Base-by-base conservation (phyloP, 345 rosid species). In the Salix exigua region DNA sequence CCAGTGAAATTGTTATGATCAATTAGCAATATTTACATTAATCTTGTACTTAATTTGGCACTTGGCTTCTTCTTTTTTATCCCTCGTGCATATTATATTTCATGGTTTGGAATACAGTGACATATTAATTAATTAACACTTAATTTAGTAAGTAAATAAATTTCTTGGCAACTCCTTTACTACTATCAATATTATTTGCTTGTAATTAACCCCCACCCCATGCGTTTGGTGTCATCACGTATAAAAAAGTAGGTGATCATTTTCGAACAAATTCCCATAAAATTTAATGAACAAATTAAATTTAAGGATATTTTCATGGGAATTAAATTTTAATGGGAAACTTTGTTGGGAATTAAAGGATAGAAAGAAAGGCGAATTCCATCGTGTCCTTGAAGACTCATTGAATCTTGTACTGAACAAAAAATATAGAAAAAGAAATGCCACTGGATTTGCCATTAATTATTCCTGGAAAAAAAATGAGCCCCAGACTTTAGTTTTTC, bases 1-100 rank as follows among this genome's bases (percentile, higher is more conserved):
- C 71, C 25, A 66, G 60, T 28, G 71, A 48, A 76, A 71, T 61
- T 78, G 70, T 84, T 72, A 46, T 75, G 82, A 81, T 33, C 37
- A 33, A 75, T 79, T 77, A 25, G 61, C 72, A 68, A 62, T 31
- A 31, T 31, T 65, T 63, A 72, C 18, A 61, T 69, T 60, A 58
- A 23, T 23, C 25, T 58, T 78, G 64, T 55, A 74, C 53, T 78
- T 73, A 11, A n/a, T 65, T 40, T 55, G 28, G 21, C 77, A 23
- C 60, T 77, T 77, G 74, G 6, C 26, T 23, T 16, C 64, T 13
- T 38, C 17, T 46, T 38, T 46, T 38, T 4, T 64, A 7, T 33
- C 30, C 25, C 28, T 25, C 64, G 17, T 38, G 62, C 48, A 17
- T 74, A 19, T 35, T 55, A 51, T 74, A 38, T 30, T 63, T 73